Percentiles rank a stretch among this genome's conserved stretches.
phyloP scores from a whole-genome alignment of 192 early-diverging fungal genomes.

The Phlyctochytrium arcticum region DNA sequence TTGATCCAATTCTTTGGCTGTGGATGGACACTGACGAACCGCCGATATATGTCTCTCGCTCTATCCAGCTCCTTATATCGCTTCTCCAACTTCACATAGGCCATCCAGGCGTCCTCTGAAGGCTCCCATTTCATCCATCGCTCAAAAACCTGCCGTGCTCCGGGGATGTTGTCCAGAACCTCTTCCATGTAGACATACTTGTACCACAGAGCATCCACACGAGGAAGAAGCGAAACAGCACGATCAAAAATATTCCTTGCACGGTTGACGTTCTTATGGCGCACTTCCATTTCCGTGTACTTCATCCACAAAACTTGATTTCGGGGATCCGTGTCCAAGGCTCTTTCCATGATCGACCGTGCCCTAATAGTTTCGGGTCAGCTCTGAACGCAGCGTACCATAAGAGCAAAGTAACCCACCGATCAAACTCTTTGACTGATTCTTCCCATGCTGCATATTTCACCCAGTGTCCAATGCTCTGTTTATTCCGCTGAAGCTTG shows the following conservation, averaged over 20 bases:
- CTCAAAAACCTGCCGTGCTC: constrained; percentile 91
- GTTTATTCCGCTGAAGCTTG: constrained; percentile 77
- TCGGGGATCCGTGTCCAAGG: constrained; percentile 82
- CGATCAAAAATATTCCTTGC: constrained; percentile 95
- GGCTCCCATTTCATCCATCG: constrained; percentile 99
- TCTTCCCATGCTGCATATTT: constrained; percentile 98
- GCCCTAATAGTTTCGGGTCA: no score
- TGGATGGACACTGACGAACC: constrained; percentile 87
- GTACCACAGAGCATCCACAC: constrained; percentile 68
- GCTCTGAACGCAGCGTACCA: no score
- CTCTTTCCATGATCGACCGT: constrained; percentile 73
- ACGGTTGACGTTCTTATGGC: constrained; percentile 87
- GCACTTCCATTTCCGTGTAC: constrained; percentile 98
- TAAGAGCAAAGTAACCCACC: constrained; percentile 49
- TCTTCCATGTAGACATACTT: constrained; percentile 99
- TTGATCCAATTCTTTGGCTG: constrained; percentile 94
- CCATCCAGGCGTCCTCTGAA: constrained; percentile 84
- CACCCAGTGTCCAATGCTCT: constrained; percentile 85
- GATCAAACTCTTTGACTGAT: constrained; percentile 75
- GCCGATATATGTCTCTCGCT: constrained; percentile 74
- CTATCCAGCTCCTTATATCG: constrained; percentile 76
- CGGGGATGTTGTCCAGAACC: constrained; percentile 81
- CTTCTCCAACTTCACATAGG: constrained; percentile 92
- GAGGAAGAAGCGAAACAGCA: constrained; percentile 80
- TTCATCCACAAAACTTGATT: constrained; percentile 85